Percentiles rank a stretch among this genome's conserved stretches.
These are phyloP conservation scores for Rhodotorula sp. DNA, from an alignment of 1,284 basidiomycete species.

Conservation along the genomic window DNA sequence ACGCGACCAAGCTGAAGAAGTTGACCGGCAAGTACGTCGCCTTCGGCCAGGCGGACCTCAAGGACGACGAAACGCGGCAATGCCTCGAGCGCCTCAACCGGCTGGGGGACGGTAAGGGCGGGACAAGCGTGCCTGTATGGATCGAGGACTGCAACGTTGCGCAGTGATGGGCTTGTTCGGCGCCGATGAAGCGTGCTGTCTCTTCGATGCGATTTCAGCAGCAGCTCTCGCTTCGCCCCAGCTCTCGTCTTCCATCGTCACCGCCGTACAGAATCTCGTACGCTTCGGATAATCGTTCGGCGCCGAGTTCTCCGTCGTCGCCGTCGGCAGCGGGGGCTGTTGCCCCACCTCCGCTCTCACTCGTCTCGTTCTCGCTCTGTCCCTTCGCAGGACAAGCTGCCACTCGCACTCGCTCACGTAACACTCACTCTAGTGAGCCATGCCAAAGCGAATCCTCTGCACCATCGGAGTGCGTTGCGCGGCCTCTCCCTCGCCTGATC, in stretches of 20 bases:
- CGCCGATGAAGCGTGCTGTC: neutral
- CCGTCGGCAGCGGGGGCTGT: too few species aligned
- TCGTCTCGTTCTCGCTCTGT: neutral
- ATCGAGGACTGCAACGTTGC: slow-evolving; percentile 44
- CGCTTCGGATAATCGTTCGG: too few species aligned
- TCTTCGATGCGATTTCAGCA: neutral
- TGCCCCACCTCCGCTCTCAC: neutral
- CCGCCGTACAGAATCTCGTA: neutral
- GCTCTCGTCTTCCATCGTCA: neutral
- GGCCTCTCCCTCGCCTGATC: too few species aligned
- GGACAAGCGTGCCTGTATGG: slow-evolving; percentile 53
- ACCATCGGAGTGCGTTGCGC: slow-evolving; percentile 16
- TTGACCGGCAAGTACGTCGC: slow-evolving; percentile 56
- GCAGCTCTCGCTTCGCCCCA: neutral
- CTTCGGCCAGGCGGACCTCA: slow-evolving; percentile 51
- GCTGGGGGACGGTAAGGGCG: slow-evolving; percentile 51
- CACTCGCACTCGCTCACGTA: neutral
- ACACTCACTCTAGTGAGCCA: neutral
- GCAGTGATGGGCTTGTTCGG: neutral
- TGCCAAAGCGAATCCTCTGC: slow-evolving; percentile 30
- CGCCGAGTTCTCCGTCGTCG: too few species aligned
- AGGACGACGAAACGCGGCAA: neutral
- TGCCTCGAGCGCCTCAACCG: slow-evolving; percentile 47
- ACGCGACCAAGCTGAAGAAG: slow-evolving; percentile 52
- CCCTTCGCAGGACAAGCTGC: neutral